Evolutionary conservation across 768 basidiomycete species (phyloP), one percentile per base, ranked within the genome.

Genomic region (Lentinula boryana): DNA sequence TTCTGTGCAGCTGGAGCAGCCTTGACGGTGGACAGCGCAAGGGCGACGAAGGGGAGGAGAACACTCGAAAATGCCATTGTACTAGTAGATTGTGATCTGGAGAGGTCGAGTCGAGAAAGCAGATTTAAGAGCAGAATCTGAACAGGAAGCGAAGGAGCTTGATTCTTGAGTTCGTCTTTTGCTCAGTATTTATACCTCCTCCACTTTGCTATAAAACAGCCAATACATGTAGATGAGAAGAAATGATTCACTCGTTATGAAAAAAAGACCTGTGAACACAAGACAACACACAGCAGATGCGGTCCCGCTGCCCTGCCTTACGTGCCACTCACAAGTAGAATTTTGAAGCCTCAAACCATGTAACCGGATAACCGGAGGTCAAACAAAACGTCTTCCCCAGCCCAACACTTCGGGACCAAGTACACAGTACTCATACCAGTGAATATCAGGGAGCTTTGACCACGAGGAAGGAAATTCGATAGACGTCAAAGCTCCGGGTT

Each of bases 81-180:
- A 13, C 36, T 38, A 8, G 3, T 18, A 53, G 3, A 23, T 10
- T 76, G 72, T 9, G 44, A 21, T 64, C 9, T 27, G 27, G 44
- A 38, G 9, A 1, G 64, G 76, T 5, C 16, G 46, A 27, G 16
- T 48, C 9, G n/a, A 48, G 12, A 48, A 48, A 48, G 21, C 46
- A 48, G 46, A 48, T 18, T 18, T 18, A 18, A 44, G 43, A 44
- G 43, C 27, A 44, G 13, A 44, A 44, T 16, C n/a, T 44, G 43
- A 40, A 40, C 12, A 44, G 43, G 43, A 48, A 23, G 46, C 46
- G 1, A 12, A 23, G 3, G 46, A 21, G 21, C 46, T 48, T 48
- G 46, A 43, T 16, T 16, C n/a, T 43, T 43, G 8, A 10, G 46
- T 9, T 48, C 21, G 46, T 23, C 21, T 12, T 48, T 8, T 12